Percentiles rank a stretch among this genome's conserved stretches.
Conservation (phyloP, 164 flowering plant genomes). For the Protea cynaroides region DNA sequence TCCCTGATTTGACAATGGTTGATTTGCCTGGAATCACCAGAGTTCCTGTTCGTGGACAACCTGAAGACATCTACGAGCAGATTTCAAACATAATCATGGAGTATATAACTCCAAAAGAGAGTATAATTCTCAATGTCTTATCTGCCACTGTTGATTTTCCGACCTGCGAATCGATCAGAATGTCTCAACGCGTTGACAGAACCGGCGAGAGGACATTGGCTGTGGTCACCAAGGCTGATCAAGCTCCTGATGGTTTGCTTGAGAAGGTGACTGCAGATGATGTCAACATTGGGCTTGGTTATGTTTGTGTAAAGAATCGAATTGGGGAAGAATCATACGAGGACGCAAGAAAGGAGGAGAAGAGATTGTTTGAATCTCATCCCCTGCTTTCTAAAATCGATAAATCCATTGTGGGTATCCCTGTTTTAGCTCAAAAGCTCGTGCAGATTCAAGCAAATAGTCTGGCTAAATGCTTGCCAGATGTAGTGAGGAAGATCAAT, state of each 20-base stretch:
- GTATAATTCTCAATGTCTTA: constrained; percentile 34
- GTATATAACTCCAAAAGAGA: constrained; percentile 31
- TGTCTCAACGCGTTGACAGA: constrained; percentile 33
- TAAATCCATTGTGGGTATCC: constrained; percentile 14
- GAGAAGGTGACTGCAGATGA: constrained; percentile 23
- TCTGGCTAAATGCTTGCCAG: constrained; percentile 21
- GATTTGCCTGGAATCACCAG: constrained; percentile 37
- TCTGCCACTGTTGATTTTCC: constrained; percentile 34
- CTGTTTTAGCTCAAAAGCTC: constrained; percentile 22
- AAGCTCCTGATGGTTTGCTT: constrained; percentile 24
- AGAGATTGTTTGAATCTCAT: constrained; percentile 18
- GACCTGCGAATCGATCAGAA: constrained; percentile 39
- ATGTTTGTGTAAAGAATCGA: constrained; percentile 35
- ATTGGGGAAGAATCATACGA: constrained; percentile 35
- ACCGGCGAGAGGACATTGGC: constrained; percentile 37
- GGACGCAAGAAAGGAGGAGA: constrained; percentile 25
- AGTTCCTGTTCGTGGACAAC: constrained; percentile 38
- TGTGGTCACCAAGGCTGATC: constrained; percentile 35
- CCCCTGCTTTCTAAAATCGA: constrained; percentile 15
- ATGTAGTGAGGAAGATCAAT: constrained; percentile 21
- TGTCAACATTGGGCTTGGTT: constrained; percentile 34
- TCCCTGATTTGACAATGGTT: constrained; percentile 17
- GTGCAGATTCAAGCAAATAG: constrained; percentile 24
- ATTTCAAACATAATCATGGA: constrained; percentile 26
- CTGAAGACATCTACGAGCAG: constrained; percentile 37